Base-by-base conservation (phyloP, 208 protist genomes). In the Balamuthia mandrillaris region DNA sequence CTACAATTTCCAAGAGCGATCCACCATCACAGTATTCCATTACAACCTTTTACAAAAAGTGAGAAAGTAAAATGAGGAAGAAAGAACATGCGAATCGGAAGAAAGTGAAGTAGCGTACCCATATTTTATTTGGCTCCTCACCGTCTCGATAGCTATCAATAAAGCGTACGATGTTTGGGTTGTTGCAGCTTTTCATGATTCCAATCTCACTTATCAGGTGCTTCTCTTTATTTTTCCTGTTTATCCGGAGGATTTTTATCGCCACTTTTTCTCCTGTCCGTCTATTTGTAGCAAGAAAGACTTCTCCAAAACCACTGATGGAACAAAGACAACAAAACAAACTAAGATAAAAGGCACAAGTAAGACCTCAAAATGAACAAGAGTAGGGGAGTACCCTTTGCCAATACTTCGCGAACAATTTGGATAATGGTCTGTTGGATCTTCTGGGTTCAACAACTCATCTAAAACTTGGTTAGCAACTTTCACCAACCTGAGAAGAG, bases 181-280 rank as follows among this genome's bases (percentile, higher is more conserved):
- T 85, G 3, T 88, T 33, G 12, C 58, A 86, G 12, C 63, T 86
- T 54, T 92, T 91, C 86, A 93, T 90, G 39, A 94, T 91, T 33
- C 63, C 44, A 51, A 94, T 94, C 74, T 94, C 92, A 29, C 85
- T 92, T 3, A 83, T 82, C 14, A 94, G 70, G 5, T 92, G 68
- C 45, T 93, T 91, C 42, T 87, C 84, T 35, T 89, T 92, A 16
- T 93, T 89, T 45, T 90, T 82, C 31, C 33, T 79, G 33, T 81
- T 91, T 16, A 94, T 88, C n/a, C 91, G 85, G 70, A 94, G 93
- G 54, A 91, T 90, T 49, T 93, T 93, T 16, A 94, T 84, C 2
- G 92, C 92, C n/a, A 94, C 92, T 52, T 63, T 87, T 63, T 88
- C 86, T 47, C 61, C 66, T 1, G 47, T 68, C 37, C 81, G 35